Evolutionary conservation across 225 moss, liverwort and hornwort species (phyloP), one percentile per base, ranked within the genome.

Genomic region (Bryoerythrophyllum caledonicum): DNA sequence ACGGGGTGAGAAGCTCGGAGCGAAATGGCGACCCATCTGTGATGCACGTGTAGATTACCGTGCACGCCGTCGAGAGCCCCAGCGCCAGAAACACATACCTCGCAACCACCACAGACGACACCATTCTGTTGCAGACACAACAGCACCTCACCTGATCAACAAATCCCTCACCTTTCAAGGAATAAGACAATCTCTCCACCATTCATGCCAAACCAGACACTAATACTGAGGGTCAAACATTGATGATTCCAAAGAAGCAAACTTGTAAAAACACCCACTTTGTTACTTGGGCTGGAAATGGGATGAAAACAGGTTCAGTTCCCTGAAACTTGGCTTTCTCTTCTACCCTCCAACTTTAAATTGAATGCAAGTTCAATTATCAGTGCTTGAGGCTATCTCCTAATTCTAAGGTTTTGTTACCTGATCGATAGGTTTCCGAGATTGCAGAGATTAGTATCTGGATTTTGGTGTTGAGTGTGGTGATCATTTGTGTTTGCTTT

Each of bases 1-100:
- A 90, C 90, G 97, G 94, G 6, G 76, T 91, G 14, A 99, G 82
- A 13, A 99, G 91, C 84, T 91, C 95, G 68, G 46, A 74, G 34
- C 93, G 97, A 68, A 99, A 95, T 28, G 97, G 97, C 46, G 89
- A 82, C 43, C 97, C 95, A 78, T 95, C 95, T 0, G 86, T 90
- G 4, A 80, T 52, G 76, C 91, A 90, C 17, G 97, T 99, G 82
- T 95, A 99, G 49, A 91, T 60, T 40, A 99, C 90, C 8, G 79
- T 66, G 80, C 78, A 78, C n/a, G 88, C 81, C 58, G 86, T 84
- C 70, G 88, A 60, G 24, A 95, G 83, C 40, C 94, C 97, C 4
- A 99, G 78, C n/a, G 81, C 85, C 52, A 91, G 65, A 63, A 85
- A 85, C 20, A 70, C 78, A 40, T 86, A 86, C 84, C 97, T 91